phyloP scores from a whole-genome alignment of 495 filamentous ascomycete genomes.

The Penicillium atrosanguineum region DNA sequence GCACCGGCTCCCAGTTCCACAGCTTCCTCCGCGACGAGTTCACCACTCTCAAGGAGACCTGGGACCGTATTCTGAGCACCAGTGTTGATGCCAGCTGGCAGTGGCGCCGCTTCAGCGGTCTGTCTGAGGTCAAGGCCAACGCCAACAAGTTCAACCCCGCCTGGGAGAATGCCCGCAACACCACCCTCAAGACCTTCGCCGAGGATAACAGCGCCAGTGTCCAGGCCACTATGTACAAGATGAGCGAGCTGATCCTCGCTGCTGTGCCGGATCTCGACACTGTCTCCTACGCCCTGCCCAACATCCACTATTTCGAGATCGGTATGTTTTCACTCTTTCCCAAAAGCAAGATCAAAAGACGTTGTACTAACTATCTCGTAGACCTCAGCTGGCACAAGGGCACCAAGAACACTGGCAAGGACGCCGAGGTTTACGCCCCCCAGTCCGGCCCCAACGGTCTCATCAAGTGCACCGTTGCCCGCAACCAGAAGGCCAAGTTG shows the following conservation, averaged over 20 bases:
- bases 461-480: slow-evolving; percentile 89
- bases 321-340: slow-evolving; percentile 49
- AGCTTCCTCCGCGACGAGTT: slow-evolving; percentile 90
- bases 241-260: slow-evolving; percentile 84
- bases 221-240: slow-evolving; percentile 98
- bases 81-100: slow-evolving; percentile 83
- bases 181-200: slow-evolving; percentile 92
- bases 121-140: slow-evolving; percentile 66
- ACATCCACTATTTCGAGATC: slow-evolving; percentile 99
- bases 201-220: slow-evolving; percentile 87
- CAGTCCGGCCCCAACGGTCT: slow-evolving; percentile 92
- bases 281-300: slow-evolving; percentile 83
- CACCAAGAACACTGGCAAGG: slow-evolving; percentile 91
- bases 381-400: slow-evolving; percentile 97
- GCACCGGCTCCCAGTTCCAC: slow-evolving; percentile 95
- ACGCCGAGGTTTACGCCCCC: slow-evolving; percentile 93
- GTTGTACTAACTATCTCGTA: slow-evolving; percentile 25
- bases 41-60: slow-evolving; percentile 84
- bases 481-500: slow-evolving; percentile 47
- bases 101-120: slow-evolving; percentile 67
- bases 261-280: slow-evolving; percentile 66
- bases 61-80: slow-evolving; percentile 92
- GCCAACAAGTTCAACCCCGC: slow-evolving; percentile 71
- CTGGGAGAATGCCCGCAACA: slow-evolving; percentile 69
- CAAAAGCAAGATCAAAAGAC: neutral